Evolutionary conservation across 2,329 filamentous ascomycete species (phyloP).

Genomic region (Ceratocystiopsis sp.): DNA sequence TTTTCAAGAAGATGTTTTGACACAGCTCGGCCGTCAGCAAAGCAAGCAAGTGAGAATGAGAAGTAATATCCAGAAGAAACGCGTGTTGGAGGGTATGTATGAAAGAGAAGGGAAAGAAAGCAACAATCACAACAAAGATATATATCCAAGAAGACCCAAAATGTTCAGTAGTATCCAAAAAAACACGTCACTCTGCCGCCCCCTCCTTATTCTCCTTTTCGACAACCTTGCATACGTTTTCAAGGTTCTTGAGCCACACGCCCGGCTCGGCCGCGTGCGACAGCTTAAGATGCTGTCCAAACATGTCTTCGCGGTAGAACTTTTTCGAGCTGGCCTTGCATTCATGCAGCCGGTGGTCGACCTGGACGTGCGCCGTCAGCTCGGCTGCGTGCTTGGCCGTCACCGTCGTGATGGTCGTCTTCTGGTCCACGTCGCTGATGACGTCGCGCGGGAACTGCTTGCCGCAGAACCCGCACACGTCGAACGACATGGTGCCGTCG

Average conservation of each 20-base stretch:
- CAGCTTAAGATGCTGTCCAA: slow-evolving; percentile 10
- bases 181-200: neutral
- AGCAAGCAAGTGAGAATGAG: too few species aligned
- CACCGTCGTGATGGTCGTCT: neutral
- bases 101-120: too few species aligned
- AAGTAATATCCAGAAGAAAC: too few species aligned
- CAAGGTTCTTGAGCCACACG: slow-evolving; percentile 11
- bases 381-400: neutral
- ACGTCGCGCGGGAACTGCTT: slow-evolving; percentile 4
- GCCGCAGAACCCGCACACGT: slow-evolving; percentile 10
- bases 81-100: too few species aligned
- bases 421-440: neutral
- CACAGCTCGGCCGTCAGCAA: too few species aligned
- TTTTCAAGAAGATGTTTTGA: too few species aligned
- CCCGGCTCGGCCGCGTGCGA: slow-evolving; percentile 10
- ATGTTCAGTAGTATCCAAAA: too few species aligned
- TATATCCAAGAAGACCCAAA: too few species aligned
- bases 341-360: slow-evolving; percentile 9
- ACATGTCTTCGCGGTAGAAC: slow-evolving; percentile 11
- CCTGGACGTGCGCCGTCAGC: slow-evolving; percentile 3
- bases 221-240: slow-evolving; percentile 9
- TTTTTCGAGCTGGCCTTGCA: slow-evolving; percentile 9
- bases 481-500: slow-evolving; percentile 3
- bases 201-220: slow-evolving; percentile 4
- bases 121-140: too few species aligned